A percentile compares a stretch with the other conserved stretches of the same genome.
These are phyloP conservation scores for Elongisporangium prolatum DNA, from an alignment of 352 stramenopile species.

Conservation along the genomic window DNA sequence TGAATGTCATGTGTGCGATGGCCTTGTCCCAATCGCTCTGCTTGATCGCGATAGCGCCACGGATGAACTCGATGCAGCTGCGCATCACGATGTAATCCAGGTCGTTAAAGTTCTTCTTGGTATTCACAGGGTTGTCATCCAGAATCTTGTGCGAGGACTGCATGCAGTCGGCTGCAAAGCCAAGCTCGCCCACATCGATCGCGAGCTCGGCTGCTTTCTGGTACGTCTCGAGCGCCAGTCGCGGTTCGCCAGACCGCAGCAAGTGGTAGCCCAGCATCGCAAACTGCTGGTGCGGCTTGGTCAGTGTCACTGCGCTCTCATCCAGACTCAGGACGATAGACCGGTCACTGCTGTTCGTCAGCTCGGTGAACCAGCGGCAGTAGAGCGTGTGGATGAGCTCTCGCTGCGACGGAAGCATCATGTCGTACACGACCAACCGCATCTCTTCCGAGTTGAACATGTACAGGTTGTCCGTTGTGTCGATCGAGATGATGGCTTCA, in stretches of 20 bases:
- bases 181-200: constrained; percentile 48
- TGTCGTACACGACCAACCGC: constrained; percentile 33
- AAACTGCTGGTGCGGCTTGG: constrained; percentile 40
- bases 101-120: constrained; percentile 34
- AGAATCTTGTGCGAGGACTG: constrained; percentile 69
- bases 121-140: constrained; percentile 29
- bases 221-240: constrained; percentile 53
- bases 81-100: constrained; percentile 54
- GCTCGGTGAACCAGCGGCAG: background rate
- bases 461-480: constrained; percentile 48
- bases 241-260: constrained; percentile 46
- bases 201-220: constrained; percentile 52
- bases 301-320: background rate
- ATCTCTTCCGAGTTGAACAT: constrained; percentile 71
- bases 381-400: constrained; percentile 63
- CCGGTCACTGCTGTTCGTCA: background rate
- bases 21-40: constrained; percentile 64
- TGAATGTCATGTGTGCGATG: constrained; percentile 58
- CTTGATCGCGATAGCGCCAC: constrained; percentile 59
- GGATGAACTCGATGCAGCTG: constrained; percentile 73
- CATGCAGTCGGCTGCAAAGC: constrained; percentile 71
- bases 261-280: constrained; percentile 65
- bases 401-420: constrained; percentile 52
- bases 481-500: constrained; percentile 39
- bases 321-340: background rate